phyloP scores from a whole-genome alignment of 129 eudicot species.

The Artemisia argyi region DNA sequence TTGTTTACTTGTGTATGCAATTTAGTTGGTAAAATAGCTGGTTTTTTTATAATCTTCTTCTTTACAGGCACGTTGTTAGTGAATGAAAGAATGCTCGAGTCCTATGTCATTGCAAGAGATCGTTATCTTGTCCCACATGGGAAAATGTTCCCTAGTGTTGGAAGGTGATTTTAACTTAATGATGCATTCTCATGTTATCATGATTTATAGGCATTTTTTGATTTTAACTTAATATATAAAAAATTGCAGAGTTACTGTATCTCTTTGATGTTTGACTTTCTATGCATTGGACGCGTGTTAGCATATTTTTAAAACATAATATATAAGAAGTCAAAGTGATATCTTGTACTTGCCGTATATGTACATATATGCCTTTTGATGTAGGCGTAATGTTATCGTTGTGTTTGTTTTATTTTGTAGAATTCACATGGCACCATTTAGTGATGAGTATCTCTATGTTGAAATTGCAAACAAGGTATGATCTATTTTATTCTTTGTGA shows the following conservation, averaged over 20 bases:
- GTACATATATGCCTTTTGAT: no score
- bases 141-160: conserved; percentile 91
- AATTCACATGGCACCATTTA: conserved; percentile 97
- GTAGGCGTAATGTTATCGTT: no score
- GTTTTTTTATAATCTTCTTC: not conserved
- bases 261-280: no score
- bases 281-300: no score
- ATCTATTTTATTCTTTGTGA: not conserved
- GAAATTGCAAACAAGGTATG: conserved; percentile 89
- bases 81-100: conserved; percentile 96
- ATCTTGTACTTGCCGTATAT: no score
- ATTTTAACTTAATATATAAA: no score
- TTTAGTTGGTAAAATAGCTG: not conserved
- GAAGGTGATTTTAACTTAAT: conserved; percentile 55
- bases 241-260: no score
- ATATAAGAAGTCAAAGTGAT: no score
- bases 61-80: conserved; percentile 78
- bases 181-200: no score
- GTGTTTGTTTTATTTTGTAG: conserved; percentile 38
- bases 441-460: conserved; percentile 72
- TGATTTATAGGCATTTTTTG: no score
- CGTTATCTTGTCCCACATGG: conserved; percentile 91
- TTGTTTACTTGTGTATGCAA: not conserved
- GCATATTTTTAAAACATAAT: no score
- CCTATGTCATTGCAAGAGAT: conserved; percentile 97